Evolutionary conservation across 805 yeast species (phyloP).

Genomic region (Candida ponderosae): DNA sequence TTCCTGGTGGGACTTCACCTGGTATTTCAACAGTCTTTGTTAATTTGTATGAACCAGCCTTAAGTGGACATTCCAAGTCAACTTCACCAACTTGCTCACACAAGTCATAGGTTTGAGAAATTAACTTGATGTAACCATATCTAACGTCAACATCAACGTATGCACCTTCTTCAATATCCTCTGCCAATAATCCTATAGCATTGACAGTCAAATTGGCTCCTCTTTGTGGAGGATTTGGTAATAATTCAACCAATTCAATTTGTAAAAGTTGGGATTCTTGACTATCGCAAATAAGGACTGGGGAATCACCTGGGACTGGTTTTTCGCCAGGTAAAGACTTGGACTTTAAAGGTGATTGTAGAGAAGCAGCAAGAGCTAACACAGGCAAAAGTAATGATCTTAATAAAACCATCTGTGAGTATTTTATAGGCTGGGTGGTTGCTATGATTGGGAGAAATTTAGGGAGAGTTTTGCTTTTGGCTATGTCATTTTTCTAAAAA

Average conservation of each 20-base stretch:
- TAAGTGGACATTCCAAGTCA: conserved; percentile 78
- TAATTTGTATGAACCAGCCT: conserved; percentile 58
- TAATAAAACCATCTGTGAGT: not conserved
- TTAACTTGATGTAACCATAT: conserved; percentile 82
- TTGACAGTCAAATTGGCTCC: conserved; percentile 77
- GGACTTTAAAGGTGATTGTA: conserved; percentile 9
- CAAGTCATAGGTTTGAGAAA: conserved; percentile 86
- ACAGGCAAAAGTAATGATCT: not conserved
- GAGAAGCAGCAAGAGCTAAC: conserved; percentile 7
- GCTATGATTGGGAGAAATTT: too few relatives aligned
- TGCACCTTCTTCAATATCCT: conserved; percentile 70
- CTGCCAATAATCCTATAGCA: conserved; percentile 59
- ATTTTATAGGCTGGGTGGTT: not conserved
- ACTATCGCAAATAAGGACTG: conserved; percentile 70
- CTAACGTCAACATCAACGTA: conserved; percentile 92
- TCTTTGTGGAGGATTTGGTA: conserved; percentile 84
- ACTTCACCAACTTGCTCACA: conserved; percentile 84
- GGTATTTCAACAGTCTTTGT: conserved; percentile 78
- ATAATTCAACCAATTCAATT: conserved; percentile 49
- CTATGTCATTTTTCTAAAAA: too few relatives aligned
- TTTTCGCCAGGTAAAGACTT: conserved; percentile 34
- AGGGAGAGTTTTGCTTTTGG: too few relatives aligned
- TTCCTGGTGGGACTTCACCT: conserved; percentile 91
- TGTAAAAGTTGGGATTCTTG: conserved; percentile 53
- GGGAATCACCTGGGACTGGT: conserved; percentile 90